Evolutionary conservation across 805 yeast genomes (phyloP), one percentile per base, ranked within the genome.

Genomic region (Candida taoyuanica): DNA sequence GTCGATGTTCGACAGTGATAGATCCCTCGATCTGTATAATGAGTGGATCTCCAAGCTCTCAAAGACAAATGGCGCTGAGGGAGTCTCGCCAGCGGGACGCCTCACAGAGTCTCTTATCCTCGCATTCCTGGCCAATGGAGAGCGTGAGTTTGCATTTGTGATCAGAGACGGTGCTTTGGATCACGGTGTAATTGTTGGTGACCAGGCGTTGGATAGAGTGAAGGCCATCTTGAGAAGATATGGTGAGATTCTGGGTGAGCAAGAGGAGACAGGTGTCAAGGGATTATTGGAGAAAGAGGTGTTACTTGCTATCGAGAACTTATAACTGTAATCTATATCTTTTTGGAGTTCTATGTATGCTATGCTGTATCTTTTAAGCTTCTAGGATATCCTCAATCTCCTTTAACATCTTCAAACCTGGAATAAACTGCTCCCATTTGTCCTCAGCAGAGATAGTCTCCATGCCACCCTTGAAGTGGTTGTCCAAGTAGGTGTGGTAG

Each of bases 91-190:
- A 3, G 52, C 68, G 13, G 76, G 75, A 1, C 38, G 59, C 5
- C 46, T 75, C 17, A 68, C 75, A 1, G 77, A 76, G 44, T 56
- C 76, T 3, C 49, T 76, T 27, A 55, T 76, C 20, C 44, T 71
- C 13, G 67, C 71, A 0, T 63, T 54, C 38, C 52, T 77, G 26
- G 63, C 65, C 16, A 62, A 65, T 27, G 59, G 64, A 30, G 81
- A 77, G 51, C 56, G 80, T 30, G 76, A 72, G 42, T 75, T 77
- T 55, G 79, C 81, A 0, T 60, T 65, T 37, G 67, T 74, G 30
- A 52, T 75, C 11, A 62, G 66, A 43, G 78, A 74, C 30, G 73
- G 72, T 46, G 72, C 76, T 0, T 48, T 63, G 1, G 60, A 57
- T 26, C 68, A 65, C 37, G 60, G 56, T 5, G 32, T 62, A 5